Evolutionary conservation across 495 filamentous ascomycete species (phyloP).

Genomic region (Apodospora peruviana): DNA sequence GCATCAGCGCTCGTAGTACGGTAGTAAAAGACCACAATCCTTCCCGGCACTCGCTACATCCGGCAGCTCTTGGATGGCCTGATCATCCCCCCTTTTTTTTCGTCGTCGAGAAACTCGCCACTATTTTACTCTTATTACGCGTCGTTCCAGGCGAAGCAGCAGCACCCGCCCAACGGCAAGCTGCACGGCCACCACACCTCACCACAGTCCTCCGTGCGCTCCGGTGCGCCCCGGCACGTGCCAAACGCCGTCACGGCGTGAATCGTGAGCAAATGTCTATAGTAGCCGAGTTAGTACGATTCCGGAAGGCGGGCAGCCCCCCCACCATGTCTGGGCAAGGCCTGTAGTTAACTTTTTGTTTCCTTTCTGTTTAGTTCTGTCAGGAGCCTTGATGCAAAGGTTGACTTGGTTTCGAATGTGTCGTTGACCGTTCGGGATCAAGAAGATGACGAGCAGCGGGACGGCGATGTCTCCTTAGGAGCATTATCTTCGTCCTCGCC

Average conservation of each 20-base stretch:
- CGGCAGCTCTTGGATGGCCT: conserved; percentile 19
- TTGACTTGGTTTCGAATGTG: conserved; percentile 60
- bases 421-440: conserved; percentile 24
- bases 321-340: no score
- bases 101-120: conserved; percentile 19
- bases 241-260: conserved; percentile 5
- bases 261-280: conserved; percentile 52
- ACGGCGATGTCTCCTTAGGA: background rate
- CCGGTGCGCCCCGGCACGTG: conserved; percentile 8
- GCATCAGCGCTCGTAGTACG: background rate
- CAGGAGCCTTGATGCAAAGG: conserved; percentile 66
- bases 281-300: conserved; percentile 56
- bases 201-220: no score
- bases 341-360: background rate
- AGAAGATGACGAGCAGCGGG: conserved; percentile 15
- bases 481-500: conserved; percentile 26
- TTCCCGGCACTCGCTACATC: conserved; percentile 17
- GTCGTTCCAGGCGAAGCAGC: conserved; percentile 11
- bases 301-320: background rate
- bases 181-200: no score
- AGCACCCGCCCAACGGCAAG: background rate
- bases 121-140: conserved; percentile 15
- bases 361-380: conserved; percentile 56
- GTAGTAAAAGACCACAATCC: background rate
- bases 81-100: conserved; percentile 8